These are phyloP conservation scores for Phytopythium sindhum DNA, from an alignment of 352 stramenopile genomes.

Conservation along the genomic window DNA sequence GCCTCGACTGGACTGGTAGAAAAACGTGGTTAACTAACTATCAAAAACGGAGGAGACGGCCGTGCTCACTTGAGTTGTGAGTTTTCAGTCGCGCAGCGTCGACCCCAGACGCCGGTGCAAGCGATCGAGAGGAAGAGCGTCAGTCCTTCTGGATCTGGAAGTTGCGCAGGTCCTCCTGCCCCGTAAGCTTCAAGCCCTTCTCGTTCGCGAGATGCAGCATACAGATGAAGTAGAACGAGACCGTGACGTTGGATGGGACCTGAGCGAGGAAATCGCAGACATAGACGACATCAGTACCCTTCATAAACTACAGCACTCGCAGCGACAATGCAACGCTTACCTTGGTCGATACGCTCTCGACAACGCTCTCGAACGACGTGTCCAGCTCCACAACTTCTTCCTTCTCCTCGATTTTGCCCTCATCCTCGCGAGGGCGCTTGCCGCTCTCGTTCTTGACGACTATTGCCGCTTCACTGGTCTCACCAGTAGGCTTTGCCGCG, in stretches of 20 bases:
- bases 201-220: slow-evolving; percentile 99
- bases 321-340: slow-evolving; percentile 31
- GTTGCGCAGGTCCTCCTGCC: slow-evolving; percentile 72
- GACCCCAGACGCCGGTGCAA: neutral
- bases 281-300: neutral
- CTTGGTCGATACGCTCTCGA: slow-evolving; percentile 84
- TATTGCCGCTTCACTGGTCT: neutral
- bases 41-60: neutral
- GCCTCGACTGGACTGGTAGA: neutral
- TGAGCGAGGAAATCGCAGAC: slow-evolving; percentile 14
- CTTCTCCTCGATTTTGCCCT: slow-evolving; percentile 20
- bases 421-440: slow-evolving; percentile 20
- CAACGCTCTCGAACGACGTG: slow-evolving; percentile 88
- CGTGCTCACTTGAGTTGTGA: neutral
- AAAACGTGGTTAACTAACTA: neutral
- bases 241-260: slow-evolving; percentile 92
- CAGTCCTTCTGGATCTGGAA: slow-evolving; percentile 66
- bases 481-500: neutral
- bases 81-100: neutral
- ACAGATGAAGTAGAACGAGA: slow-evolving; percentile 99
- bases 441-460: slow-evolving; percentile 27
- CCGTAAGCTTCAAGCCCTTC: slow-evolving; percentile 90
- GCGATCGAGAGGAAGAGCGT: neutral
- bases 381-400: slow-evolving; percentile 15
- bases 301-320: slow-evolving; percentile 8